A percentile compares a stretch with the other conserved stretches of the same genome.
Conservation (phyloP, 306 rosid genomes). For the Dalbergia cochinchinensis region DNA sequence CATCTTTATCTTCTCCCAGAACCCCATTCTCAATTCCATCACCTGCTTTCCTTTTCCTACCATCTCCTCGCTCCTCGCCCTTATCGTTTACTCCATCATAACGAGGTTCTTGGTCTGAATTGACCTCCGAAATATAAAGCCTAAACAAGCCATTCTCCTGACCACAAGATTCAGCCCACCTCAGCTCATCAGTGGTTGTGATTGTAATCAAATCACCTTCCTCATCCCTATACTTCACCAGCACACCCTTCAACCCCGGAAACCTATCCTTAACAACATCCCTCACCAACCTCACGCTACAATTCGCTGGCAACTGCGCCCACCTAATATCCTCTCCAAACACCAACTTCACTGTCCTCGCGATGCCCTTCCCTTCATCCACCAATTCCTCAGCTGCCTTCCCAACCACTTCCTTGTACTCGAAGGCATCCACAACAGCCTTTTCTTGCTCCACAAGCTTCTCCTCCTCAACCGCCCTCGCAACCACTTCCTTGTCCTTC, state of each 20-base stretch:
- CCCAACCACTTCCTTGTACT: slow-evolving; percentile 61
- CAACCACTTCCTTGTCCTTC: slow-evolving; percentile 45
- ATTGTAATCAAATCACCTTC: slow-evolving; percentile 95
- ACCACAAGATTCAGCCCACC: slow-evolving; percentile 68
- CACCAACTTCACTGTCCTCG: slow-evolving; percentile 86
- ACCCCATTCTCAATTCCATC: slow-evolving; percentile 52
- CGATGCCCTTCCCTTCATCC: slow-evolving; percentile 53
- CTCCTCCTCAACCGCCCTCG: slow-evolving; percentile 49
- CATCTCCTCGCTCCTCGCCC: slow-evolving; percentile 34
- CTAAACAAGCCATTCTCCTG: slow-evolving; percentile 65
- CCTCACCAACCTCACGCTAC: slow-evolving; percentile 73
- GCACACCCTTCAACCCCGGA: slow-evolving; percentile 83
- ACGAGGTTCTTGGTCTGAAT: slow-evolving; percentile 69
- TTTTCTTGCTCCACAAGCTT: slow-evolving; percentile 54
- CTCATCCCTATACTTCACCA: slow-evolving; percentile 82
- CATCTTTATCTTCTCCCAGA: slow-evolving; percentile 48
- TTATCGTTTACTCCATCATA: slow-evolving; percentile 60
- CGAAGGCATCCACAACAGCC: slow-evolving; percentile 47
- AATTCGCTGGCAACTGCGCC: slow-evolving; percentile 77
- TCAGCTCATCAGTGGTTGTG: slow-evolving; percentile 73
- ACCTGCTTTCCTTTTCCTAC: slow-evolving; percentile 32
- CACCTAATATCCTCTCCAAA: slow-evolving; percentile 94
- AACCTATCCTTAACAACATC: slow-evolving; percentile 71
- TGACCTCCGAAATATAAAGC: slow-evolving; percentile 64
- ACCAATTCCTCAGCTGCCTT: slow-evolving; percentile 47